Percentiles rank a stretch among this genome's conserved stretches.
Evolutionary conservation across 192 early-diverging fungal genomes (phyloP).

Genomic region (Coemansia umbellata): DNA sequence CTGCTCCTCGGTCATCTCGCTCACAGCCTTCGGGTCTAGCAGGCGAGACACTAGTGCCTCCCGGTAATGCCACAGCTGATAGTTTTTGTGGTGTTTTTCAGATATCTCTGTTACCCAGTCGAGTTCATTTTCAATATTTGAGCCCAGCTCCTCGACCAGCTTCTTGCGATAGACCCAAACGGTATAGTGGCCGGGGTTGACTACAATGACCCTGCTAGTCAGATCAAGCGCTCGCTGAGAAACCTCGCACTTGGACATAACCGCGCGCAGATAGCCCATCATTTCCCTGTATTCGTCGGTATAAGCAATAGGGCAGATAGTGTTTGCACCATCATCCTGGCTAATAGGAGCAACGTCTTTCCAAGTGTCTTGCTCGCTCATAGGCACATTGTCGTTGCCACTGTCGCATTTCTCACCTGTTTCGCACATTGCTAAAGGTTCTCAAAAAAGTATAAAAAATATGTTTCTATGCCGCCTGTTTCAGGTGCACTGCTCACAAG

Average conservation of each 20-base stretch:
- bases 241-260: constrained; percentile 65
- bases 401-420: background rate
- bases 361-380: constrained; percentile 40
- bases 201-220: constrained; percentile 71
- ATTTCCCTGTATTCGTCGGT: constrained; percentile 41
- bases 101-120: constrained; percentile 72
- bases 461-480: no score
- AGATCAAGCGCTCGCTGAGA: constrained; percentile 78
- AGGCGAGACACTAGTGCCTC: constrained; percentile 23
- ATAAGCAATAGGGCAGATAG: constrained; percentile 46
- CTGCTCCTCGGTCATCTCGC: constrained; percentile 31
- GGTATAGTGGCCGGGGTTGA: constrained; percentile 93
- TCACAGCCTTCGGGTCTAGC: constrained; percentile 13
- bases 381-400: constrained; percentile 3
- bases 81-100: constrained; percentile 81
- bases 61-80: constrained; percentile 84
- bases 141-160: constrained; percentile 62
- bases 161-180: constrained; percentile 92
- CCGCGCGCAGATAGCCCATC: constrained; percentile 89
- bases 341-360: constrained; percentile 37
- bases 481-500: no score
- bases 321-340: constrained; percentile 28
- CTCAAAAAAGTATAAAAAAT: no score
- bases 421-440: background rate
- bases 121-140: constrained; percentile 69